Evolutionary conservation across 768 basidiomycete species (phyloP).

Genomic region (Boletus subparvulus): DNA sequence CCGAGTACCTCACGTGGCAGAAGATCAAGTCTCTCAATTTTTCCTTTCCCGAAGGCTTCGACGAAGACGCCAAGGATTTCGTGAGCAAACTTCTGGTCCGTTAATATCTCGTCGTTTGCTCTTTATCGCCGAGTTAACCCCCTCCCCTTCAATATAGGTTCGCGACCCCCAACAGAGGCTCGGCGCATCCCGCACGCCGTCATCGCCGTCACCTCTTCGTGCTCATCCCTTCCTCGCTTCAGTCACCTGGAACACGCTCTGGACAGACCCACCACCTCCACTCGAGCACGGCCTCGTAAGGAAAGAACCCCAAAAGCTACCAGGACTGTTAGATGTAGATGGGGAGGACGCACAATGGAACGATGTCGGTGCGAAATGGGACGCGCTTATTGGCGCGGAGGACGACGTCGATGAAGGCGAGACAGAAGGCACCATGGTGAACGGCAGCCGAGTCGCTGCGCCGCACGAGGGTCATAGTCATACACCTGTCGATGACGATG

Average conservation of each 20-base stretch:
- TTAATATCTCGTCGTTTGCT: neutral
- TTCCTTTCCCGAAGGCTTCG: slow-evolving; percentile 83
- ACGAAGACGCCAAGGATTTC: slow-evolving; percentile 76
- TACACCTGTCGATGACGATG: slow-evolving; percentile 30
- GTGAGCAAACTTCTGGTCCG: slow-evolving; percentile 72
- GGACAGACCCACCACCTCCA: slow-evolving; percentile 60
- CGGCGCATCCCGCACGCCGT: slow-evolving; percentile 46
- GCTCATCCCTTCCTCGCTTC: slow-evolving; percentile 60
- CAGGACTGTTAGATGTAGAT: slow-evolving; percentile 19
- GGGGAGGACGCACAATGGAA: slow-evolving; percentile 44
- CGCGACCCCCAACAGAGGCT: slow-evolving; percentile 59
- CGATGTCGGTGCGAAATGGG: slow-evolving; percentile 56
- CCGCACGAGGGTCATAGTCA: neutral
- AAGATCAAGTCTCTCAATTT: slow-evolving; percentile 90
- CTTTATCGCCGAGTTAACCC: neutral
- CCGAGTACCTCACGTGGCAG: slow-evolving; percentile 94
- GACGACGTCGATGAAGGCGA: slow-evolving; percentile 26
- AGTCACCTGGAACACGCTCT: slow-evolving; percentile 62
- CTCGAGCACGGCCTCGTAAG: slow-evolving; percentile 59
- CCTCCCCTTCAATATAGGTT: slow-evolving; percentile 40
- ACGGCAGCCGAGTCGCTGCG: neutral
- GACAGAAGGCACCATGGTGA: slow-evolving; percentile 7
- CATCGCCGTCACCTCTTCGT: slow-evolving; percentile 49
- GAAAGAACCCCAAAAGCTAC: slow-evolving; percentile 36
- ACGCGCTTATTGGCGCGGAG: slow-evolving; percentile 39